Percentiles rank a stretch among this genome's conserved stretches.
Evolutionary conservation across 2,329 filamentous ascomycete species (phyloP).

Genomic region (Pseudogymnoascus sp.): DNA sequence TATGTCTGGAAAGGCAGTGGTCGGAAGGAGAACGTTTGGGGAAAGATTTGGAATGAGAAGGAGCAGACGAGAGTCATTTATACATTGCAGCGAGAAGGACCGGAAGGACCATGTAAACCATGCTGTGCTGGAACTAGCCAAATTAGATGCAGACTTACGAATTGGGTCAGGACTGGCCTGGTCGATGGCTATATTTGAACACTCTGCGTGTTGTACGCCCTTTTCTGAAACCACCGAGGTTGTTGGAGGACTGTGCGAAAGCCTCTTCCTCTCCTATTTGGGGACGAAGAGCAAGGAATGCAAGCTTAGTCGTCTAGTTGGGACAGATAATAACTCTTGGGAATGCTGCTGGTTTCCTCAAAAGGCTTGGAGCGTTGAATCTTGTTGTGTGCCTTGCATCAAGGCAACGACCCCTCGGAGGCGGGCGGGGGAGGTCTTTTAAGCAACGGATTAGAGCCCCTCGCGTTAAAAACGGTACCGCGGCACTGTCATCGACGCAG

Average conservation of each 20-base stretch:
- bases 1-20: conserved; percentile 31
- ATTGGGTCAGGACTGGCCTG: neutral
- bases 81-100: conserved; percentile 3
- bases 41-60: conserved; percentile 8
- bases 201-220: neutral
- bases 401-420: neutral
- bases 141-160: conserved; percentile 6
- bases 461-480: neutral
- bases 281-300: neutral
- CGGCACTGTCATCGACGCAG: neutral
- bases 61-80: conserved; percentile 7
- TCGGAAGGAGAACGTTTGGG: conserved; percentile 38
- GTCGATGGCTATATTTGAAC: neutral
- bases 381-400: neutral
- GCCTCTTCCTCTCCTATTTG: neutral
- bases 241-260: neutral
- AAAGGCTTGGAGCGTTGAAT: neutral
- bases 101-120: neutral
- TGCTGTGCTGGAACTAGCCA: neutral
- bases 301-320: neutral
- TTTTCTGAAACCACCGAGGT: neutral
- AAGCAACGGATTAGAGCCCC: neutral
- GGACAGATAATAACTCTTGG: neutral
- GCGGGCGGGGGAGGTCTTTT: neutral
- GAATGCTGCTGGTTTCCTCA: conserved; percentile 5